Percentiles rank a stretch among this genome's conserved stretches.
Evolutionary conservation across 306 rosid genomes (phyloP).

Genomic region (Lithocarpus polystachyus): DNA sequence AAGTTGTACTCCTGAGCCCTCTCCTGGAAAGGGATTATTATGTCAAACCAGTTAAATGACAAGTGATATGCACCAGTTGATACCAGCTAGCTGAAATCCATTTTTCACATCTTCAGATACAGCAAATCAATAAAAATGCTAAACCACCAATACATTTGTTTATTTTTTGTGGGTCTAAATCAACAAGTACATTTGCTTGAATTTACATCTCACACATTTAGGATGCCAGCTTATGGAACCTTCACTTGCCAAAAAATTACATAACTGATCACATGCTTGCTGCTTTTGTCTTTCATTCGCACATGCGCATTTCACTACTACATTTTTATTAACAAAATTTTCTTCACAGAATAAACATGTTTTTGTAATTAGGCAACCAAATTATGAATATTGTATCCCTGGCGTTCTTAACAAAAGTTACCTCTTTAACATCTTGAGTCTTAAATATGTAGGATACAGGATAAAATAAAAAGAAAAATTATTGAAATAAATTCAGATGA

Average conservation of each 20-base stretch:
- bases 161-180: no score
- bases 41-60: constrained; percentile 11
- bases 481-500: background rate
- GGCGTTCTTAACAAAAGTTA: background rate
- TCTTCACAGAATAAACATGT: background rate
- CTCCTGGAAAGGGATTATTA: constrained; percentile 49
- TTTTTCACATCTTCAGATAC: background rate
- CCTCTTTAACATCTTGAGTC: background rate
- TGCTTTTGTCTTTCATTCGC: background rate
- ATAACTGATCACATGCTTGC: background rate
- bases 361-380: background rate
- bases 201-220: background rate
- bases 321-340: background rate
- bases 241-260: background rate
- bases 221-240: background rate
- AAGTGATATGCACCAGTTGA: background rate
- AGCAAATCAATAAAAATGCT: background rate
- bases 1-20: constrained; percentile 47
- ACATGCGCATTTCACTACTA: background rate
- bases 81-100: background rate
- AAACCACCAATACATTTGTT: background rate
- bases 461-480: background rate
- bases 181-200: background rate
- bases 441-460: background rate
- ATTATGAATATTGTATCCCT: background rate